Evolutionary conservation across 2,329 filamentous ascomycete species (phyloP), one percentile per base, ranked within the genome.

Genomic region (Dothideomycetes sp.): DNA sequence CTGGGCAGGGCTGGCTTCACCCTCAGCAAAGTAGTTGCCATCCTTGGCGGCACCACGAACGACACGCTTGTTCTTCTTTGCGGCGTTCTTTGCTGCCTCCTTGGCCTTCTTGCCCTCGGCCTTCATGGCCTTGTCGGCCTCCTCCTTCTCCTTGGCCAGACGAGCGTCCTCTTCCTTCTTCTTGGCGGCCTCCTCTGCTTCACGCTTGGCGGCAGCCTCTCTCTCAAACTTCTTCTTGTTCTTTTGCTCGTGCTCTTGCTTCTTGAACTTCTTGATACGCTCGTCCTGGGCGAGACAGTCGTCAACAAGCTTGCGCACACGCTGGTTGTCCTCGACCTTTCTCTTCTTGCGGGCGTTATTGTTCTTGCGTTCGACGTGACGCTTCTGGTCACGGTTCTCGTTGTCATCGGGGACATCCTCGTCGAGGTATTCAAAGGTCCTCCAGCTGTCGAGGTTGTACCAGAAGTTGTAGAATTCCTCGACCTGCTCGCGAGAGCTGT

Each of bases 31-130:
- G 78, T 98, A 98, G 74, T 95, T 95, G 56, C 84, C 88, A 52
- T 98, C 91, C 75, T 98, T 98, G 66, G 89, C 84, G 50, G 84
- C 87, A 47, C 78, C 80, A 65, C 93, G 87, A 54, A 98, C 80
- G 33, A 96, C 83, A 72, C 91, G 86, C 78, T 95, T 95, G 78
- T 98, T 98, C 84, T 98, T 98, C 83, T 98, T 98, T 56, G 91
- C 83, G 11, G 91, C 91, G 59, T 87, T 95, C 80, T 98, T 98
- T 44, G 91, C 91, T 2, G 89, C 89, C 67, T 98, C 91, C 73
- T 96, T 98, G 46, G 84, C 82, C 76, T 98, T 98, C 78, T 96
- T 98, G 57, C 70, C 70, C 49, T 82, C 75, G 52, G 89, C 87
- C 52, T 83, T 84, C 44, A 86, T 80, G 4, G 73, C 75, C 74